Evolutionary conservation across 2,329 filamentous ascomycete species (phyloP).

Genomic region (Trichoderma sp.): DNA sequence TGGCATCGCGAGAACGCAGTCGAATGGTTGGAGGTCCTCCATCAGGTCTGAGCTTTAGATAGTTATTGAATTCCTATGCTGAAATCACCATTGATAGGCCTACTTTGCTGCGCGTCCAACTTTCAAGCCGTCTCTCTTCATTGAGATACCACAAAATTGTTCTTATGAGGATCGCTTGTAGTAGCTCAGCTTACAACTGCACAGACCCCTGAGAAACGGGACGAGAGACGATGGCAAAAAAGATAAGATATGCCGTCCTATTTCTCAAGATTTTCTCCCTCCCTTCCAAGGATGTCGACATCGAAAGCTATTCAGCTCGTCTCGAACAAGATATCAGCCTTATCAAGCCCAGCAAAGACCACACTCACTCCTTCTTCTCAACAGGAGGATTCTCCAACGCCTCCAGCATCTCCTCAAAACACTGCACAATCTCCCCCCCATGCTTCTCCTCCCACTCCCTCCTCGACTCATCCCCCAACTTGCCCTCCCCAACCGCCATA

Average conservation of each 20-base stretch:
- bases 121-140: neutral
- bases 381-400: constrained; percentile 19
- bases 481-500: constrained; percentile 19
- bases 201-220: neutral
- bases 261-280: too few relatives aligned
- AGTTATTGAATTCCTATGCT: neutral
- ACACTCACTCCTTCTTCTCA: constrained; percentile 19
- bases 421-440: constrained; percentile 11
- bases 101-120: neutral
- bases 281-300: neutral
- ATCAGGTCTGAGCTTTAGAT: constrained; percentile 1
- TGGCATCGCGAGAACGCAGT: constrained; percentile 16
- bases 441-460: constrained; percentile 26
- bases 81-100: neutral
- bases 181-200: neutral
- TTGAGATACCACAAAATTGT: neutral
- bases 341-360: neutral
- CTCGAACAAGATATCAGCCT: too few relatives aligned
- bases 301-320: neutral
- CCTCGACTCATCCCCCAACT: constrained; percentile 13
- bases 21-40: constrained; percentile 11
- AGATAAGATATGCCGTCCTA: neutral
- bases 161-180: neutral
- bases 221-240: neutral
- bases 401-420: constrained; percentile 23